Base-by-base conservation (phyloP, 164 flowering plant species). In the Sextonia rubra region DNA sequence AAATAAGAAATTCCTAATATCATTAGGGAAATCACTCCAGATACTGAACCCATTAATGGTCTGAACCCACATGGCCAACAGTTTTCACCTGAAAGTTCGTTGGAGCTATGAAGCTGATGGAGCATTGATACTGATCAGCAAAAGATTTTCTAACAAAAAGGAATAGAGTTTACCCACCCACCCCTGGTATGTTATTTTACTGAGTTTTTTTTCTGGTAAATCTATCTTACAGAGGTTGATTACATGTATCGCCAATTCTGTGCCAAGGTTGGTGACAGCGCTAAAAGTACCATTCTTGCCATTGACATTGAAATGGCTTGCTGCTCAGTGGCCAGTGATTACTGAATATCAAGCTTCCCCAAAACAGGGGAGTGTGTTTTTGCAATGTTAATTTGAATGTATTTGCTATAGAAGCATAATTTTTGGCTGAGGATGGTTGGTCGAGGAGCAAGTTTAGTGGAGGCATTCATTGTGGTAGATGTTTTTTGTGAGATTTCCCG, bases 111-210 rank as follows among this genome's bases (percentile, higher is more conserved):
- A 77, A 90, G 82, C 78, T 94, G 48, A 94, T 92, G 97, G 99
- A 94, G 88, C 98, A 93, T 64, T 84, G 98, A 60, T 96, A 96
- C 63, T 98, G 99, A 6, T n/a, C n/a, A 91, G 80, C 20, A n/a
- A 91, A 91, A 78, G 98, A 88, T 82, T 94, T 87, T 62, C 89
- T 86, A 70, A 92, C 98, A 4, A 87, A 83, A 88, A 87, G 89
- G 77, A 24, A 7, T 3, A 97, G 90, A 75, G 58, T 64, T 11
- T 89, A 92, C 79, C 87, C 91, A 61, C 76, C 91, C 71, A 23
- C 91, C 71, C 87, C 93, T 0, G 98, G 93, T 48, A 89, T 98
- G n/a, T 93, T n/a, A n/a, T n/a, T n/a, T n/a, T n/a, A n/a, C n/a
- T n/a, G n/a, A n/a, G n/a, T n/a, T n/a, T n/a, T n/a, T n/a, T n/a